phyloP scores from a whole-genome alignment of 2,329 filamentous ascomycete genomes.

The Pyrenochaeta sp. region DNA sequence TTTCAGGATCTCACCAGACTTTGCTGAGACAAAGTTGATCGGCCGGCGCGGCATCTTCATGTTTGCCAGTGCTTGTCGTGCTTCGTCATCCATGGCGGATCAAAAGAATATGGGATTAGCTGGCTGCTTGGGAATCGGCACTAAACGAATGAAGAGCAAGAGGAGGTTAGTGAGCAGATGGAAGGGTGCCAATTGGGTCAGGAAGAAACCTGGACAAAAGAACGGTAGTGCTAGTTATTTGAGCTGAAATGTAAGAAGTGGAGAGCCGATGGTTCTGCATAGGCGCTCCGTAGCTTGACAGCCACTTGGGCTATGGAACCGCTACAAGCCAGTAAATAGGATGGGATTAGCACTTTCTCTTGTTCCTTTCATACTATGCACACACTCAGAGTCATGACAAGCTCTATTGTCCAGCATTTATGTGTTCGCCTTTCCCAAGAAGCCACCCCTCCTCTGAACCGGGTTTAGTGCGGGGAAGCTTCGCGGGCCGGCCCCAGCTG shows the following conservation, averaged over 20 bases:
- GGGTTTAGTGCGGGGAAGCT: conserved; percentile 20
- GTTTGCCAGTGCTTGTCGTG: conserved; percentile 38
- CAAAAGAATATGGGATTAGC: not conserved
- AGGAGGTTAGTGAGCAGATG: not conserved
- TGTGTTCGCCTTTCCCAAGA: not conserved
- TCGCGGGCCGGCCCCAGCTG: not conserved
- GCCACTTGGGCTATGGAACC: not conserved
- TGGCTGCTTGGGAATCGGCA: not conserved
- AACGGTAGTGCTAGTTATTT: conserved; percentile 2
- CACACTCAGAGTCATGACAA: not conserved
- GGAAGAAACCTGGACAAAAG: not conserved
- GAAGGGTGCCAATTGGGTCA: not conserved
- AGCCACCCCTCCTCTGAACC: conserved; percentile 13
- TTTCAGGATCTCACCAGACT: conserved; percentile 59
- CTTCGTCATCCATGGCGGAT: conserved; percentile 50
- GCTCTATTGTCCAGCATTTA: not conserved
- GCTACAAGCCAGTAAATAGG: not conserved
- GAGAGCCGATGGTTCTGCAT: conserved; percentile 32
- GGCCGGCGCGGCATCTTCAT: conserved; percentile 54
- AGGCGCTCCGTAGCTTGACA: not conserved
- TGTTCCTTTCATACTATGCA: too few relatives aligned
- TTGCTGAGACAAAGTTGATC: conserved; percentile 60
- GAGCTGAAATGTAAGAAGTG: conserved; percentile 18
- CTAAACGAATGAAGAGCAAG: too few relatives aligned
- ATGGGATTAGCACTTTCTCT: not conserved